Evolutionary conservation across 495 filamentous ascomycete genomes (phyloP), one percentile per base, ranked within the genome.

Genomic region (Xylona heveae): DNA sequence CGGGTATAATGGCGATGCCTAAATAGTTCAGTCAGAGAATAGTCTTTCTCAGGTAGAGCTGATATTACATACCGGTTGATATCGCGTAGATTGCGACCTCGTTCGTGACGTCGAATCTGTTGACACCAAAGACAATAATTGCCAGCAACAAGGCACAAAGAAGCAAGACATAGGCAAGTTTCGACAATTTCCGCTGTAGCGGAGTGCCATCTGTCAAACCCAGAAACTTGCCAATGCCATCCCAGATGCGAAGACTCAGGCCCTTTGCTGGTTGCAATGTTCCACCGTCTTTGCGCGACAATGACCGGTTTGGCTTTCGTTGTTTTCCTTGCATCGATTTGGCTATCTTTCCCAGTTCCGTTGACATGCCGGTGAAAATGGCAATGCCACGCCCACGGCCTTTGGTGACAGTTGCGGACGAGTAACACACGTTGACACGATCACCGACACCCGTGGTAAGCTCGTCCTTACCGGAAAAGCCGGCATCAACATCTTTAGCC

Each of bases 291-390:
- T 63, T 67, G 31, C 62, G 63, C n/a, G n/a, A n/a, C n/a, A n/a
- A n/a, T n/a, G n/a, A n/a, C n/a, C n/a, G n/a, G n/a, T n/a, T n/a
- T n/a, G n/a, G n/a, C n/a, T n/a, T n/a, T n/a, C n/a, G 55, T 19
- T 58, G 48, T 43, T 66, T 73, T 41, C 65, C 68, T 30, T 47
- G 43, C 32, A 70, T 64, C n/a, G 63, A 63, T 31, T 58, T 62
- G 6, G 79, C 79, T 46, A 88, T 88, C 45, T 68, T 80, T n/a
- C 79, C 79, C 28, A 90, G 75, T 49, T 83, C 76, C 1, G 79
- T 90, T 33, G 58, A 46, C 79, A 85, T 85, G 6, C 76, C 79
- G n/a, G 71, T 78, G 31, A 54, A 59, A 17, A 67, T 59, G 20
- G 74, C 71, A 36, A 79, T 64, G 24, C 74, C 74, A 24, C 61